Percentiles rank a stretch among this genome's conserved stretches.
Conservation (phyloP, 148 eudicot genomes). For the Suaeda aralocaspica region DNA sequence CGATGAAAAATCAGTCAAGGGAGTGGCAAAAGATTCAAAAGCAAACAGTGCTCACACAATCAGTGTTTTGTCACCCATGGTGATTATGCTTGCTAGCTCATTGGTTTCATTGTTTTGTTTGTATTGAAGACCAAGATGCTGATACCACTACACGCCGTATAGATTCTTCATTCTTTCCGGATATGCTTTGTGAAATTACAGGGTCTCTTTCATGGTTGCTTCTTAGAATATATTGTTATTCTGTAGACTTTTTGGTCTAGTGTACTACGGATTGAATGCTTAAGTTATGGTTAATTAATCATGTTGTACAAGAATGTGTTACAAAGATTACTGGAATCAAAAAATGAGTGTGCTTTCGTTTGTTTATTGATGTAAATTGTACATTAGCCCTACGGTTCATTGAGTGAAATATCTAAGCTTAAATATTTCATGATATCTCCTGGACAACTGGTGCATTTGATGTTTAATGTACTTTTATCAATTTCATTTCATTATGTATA, state of each 20-base stretch:
- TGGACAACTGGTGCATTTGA: too few relatives aligned
- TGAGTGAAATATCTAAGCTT: too few relatives aligned
- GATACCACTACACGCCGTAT: not conserved
- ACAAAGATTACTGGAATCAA: too few relatives aligned
- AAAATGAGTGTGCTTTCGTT: too few relatives aligned
- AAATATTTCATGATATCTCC: too few relatives aligned
- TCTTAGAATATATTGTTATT: not conserved
- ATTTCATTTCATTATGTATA: too few relatives aligned
- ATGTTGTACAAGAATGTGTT: too few relatives aligned
- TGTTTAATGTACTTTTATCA: too few relatives aligned
- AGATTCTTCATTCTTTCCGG: constrained; percentile 8
- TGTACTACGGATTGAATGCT: too few relatives aligned
- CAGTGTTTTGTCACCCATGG: not conserved
- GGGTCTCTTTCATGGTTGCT: not conserved
- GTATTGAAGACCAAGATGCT: constrained; percentile 1
- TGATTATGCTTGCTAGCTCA: constrained; percentile 12
- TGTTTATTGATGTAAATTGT: too few relatives aligned
- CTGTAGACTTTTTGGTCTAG: constrained; percentile 8
- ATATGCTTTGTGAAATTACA: not conserved
- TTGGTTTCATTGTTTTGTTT: constrained; percentile 15
- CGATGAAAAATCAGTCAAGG: not conserved
- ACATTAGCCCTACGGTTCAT: too few relatives aligned
- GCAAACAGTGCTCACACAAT: constrained; percentile 4
- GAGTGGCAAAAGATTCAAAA: constrained; percentile 5
- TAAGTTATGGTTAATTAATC: too few relatives aligned